Evolutionary conservation across 495 filamentous ascomycete species (phyloP).

Genomic region (Aspergillus biplanus): DNA sequence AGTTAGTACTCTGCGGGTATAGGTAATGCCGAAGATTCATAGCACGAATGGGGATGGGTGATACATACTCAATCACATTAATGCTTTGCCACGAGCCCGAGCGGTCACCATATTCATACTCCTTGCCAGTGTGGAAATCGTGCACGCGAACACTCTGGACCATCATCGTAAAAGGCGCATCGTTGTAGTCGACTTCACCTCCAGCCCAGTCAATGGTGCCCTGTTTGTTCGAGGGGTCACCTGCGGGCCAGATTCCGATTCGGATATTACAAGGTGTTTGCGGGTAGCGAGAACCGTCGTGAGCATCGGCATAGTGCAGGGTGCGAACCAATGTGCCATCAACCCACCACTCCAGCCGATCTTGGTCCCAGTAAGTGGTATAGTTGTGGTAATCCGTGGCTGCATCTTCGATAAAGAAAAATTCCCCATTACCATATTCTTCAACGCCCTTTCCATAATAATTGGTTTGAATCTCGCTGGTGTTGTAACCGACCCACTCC

Average conservation of each 20-base stretch:
- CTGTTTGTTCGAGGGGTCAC: slow-evolving; percentile 69
- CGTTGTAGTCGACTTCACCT: slow-evolving; percentile 69
- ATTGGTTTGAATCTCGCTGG: slow-evolving; percentile 77
- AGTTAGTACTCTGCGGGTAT: slow-evolving; percentile 8
- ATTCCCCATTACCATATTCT: slow-evolving; percentile 71
- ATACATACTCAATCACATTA: slow-evolving; percentile 62
- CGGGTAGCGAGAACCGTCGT: slow-evolving; percentile 73
- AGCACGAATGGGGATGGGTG: neutral
- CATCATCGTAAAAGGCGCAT: slow-evolving; percentile 79
- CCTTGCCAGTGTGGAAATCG: slow-evolving; percentile 69
- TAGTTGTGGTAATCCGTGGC: slow-evolving; percentile 81
- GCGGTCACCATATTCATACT: slow-evolving; percentile 69
- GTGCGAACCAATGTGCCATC: slow-evolving; percentile 72
- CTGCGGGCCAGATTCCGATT: slow-evolving; percentile 85
- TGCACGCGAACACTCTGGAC: slow-evolving; percentile 66
- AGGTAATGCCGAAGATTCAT: neutral
- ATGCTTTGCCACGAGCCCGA: slow-evolving; percentile 73
- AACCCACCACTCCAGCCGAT: slow-evolving; percentile 80
- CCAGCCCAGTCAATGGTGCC: slow-evolving; percentile 77
- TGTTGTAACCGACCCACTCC: slow-evolving; percentile 62
- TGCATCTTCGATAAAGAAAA: slow-evolving; percentile 61
- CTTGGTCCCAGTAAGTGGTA: slow-evolving; percentile 82
- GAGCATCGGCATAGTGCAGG: slow-evolving; percentile 55
- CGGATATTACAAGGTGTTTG: slow-evolving; percentile 90
- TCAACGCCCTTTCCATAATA: slow-evolving; percentile 89